Evolutionary conservation across 371 early-diverging fungal species (phyloP).

Genomic region (Umbelopsis sp.): DNA sequence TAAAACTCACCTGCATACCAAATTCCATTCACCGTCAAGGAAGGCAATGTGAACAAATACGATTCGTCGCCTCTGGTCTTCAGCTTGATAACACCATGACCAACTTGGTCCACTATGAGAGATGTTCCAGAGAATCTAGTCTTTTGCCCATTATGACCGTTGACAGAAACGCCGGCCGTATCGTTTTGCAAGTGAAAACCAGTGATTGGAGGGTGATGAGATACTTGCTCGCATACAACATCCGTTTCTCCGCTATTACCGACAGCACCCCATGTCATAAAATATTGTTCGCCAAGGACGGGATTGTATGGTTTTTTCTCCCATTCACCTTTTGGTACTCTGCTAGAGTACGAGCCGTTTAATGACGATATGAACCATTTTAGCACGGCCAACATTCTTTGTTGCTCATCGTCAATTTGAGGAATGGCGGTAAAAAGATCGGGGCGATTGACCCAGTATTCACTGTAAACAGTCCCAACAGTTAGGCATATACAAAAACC

Average conservation of each 20-base stretch:
- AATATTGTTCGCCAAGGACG: constrained; percentile 79
- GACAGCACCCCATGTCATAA: constrained; percentile 72
- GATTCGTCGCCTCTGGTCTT: constrained; percentile 33
- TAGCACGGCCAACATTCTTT: constrained; percentile 70
- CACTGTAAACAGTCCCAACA: constrained; percentile 38
- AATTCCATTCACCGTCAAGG: constrained; percentile 52
- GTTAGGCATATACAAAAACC: constrained; percentile 3
- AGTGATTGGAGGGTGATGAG: constrained; percentile 81
- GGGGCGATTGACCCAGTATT: constrained; percentile 77
- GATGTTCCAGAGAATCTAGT: constrained; percentile 50
- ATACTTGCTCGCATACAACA: constrained; percentile 73
- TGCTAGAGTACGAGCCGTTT: constrained; percentile 67
- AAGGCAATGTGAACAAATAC: constrained; percentile 45
- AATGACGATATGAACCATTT: constrained; percentile 81
- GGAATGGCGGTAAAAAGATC: constrained; percentile 71
- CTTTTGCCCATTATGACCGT: constrained; percentile 72
- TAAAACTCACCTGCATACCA: constrained; percentile 41
- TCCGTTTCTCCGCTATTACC: constrained; percentile 64
- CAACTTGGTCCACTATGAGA: constrained; percentile 49
- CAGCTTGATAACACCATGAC: constrained; percentile 39
- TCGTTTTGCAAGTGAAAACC: constrained; percentile 69
- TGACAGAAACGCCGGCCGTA: constrained; percentile 64
- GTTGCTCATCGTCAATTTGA: constrained; percentile 58
- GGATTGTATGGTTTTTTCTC: constrained; percentile 89
- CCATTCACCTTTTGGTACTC: constrained; percentile 56